These are phyloP conservation scores for Fusarium sp. DNA, from an alignment of 2,329 filamentous ascomycete genomes.

Conservation along the genomic window DNA sequence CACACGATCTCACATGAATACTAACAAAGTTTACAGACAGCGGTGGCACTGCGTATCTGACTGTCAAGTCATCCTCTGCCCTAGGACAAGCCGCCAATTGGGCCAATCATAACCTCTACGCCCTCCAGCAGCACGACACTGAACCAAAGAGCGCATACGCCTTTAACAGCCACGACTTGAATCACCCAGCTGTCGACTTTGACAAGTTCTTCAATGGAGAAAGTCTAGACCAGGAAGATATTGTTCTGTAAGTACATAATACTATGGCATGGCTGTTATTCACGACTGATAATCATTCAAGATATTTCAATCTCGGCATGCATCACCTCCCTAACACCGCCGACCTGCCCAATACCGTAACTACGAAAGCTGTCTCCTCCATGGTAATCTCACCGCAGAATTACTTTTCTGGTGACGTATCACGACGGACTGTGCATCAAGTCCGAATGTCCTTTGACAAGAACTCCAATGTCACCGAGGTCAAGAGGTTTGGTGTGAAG, in stretches of 20 bases:
- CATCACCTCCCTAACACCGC: conserved; percentile 29
- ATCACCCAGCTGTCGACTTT: conserved; percentile 50
- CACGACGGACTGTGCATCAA: conserved; percentile 20
- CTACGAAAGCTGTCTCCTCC: conserved; percentile 19
- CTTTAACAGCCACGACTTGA: conserved; percentile 55
- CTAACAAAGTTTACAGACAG: conserved; percentile 8
- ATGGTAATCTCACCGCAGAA: conserved; percentile 28
- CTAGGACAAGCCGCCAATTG: conserved; percentile 57
- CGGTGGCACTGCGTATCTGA: conserved; percentile 51
- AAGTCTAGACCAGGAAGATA: conserved; percentile 22
- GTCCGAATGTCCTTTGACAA: conserved; percentile 17
- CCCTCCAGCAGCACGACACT: conserved; percentile 61
- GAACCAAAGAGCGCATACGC: conserved; percentile 58
- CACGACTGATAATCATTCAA: neutral
- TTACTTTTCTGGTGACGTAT: conserved; percentile 16
- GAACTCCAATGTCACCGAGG: neutral
- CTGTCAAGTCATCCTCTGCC: conserved; percentile 58
- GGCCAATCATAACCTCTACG: conserved; percentile 61
- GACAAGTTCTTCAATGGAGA: conserved; percentile 21
- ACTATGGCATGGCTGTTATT: accelerated
- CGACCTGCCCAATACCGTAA: conserved; percentile 24
- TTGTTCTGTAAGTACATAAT: conserved; percentile 9
- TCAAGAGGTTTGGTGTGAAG: conserved; percentile 21
- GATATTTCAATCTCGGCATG: conserved; percentile 32
- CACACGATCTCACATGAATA: accelerated